Conservation (phyloP, 208 protist species). For the Trypanosoma avium region DNA sequence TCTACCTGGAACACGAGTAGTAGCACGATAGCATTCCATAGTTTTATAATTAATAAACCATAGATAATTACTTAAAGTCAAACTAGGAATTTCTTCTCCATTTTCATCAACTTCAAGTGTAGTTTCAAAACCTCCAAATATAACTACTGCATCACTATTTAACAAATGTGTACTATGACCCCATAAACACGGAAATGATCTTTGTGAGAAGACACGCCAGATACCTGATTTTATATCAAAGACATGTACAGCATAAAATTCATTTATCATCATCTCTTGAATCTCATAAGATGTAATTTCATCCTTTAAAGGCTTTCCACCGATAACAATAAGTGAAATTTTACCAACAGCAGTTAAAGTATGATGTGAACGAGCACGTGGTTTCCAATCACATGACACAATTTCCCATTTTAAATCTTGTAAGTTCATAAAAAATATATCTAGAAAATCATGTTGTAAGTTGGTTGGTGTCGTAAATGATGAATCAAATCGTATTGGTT, state of each 20-base stretch:
- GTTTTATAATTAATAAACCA: conserved; percentile 15
- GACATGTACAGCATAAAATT: conserved; percentile 18
- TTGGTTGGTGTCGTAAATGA: neutral
- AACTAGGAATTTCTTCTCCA: conserved; percentile 3
- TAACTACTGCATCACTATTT: conserved; percentile 9
- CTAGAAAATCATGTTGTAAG: conserved; percentile 6
- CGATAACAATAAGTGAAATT: conserved; percentile 8
- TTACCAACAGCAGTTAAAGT: conserved; percentile 13
- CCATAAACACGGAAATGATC: conserved; percentile 9
- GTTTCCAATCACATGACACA: conserved; percentile 9
- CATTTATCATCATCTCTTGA: conserved; percentile 7
- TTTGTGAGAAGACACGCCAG: conserved; percentile 14
- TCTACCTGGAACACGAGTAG: neutral
- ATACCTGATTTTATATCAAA: conserved; percentile 1
- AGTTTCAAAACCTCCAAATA: conserved; percentile 20
- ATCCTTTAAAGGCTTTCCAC: conserved; percentile 6
- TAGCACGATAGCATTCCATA: conserved; percentile 15
- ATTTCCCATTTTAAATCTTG: neutral
- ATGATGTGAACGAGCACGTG: conserved; percentile 14
- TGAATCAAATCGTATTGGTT: neutral
- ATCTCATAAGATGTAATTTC: conserved; percentile 9
- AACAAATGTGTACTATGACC: conserved; percentile 14
- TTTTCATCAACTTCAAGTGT: conserved; percentile 5
- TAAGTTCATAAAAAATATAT: conserved; percentile 20
- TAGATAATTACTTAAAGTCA: conserved; percentile 7